These are phyloP conservation scores for Kluyveromyces sp. DNA, from an alignment of 1,139 yeast genomes.

Conservation along the genomic window DNA sequence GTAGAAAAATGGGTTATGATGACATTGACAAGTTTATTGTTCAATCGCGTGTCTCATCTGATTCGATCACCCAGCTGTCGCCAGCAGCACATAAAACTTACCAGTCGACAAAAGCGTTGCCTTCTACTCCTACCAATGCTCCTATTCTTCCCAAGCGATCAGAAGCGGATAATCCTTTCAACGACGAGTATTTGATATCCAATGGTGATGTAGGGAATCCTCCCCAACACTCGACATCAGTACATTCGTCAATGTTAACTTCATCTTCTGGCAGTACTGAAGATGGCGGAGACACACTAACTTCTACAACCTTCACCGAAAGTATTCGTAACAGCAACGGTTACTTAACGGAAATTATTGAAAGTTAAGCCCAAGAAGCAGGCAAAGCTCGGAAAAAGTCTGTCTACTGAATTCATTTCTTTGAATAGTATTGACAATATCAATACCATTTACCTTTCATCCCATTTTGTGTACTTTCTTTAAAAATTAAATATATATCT, in stretches of 20 bases:
- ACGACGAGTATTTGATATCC: constrained; percentile 17
- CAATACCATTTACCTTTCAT: too few species aligned
- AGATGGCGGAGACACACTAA: not conserved
- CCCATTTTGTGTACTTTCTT: too few species aligned
- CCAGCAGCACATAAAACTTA: not conserved
- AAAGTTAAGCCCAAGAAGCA: not conserved
- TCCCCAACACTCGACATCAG: not conserved
- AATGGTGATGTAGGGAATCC: not conserved
- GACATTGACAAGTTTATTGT: constrained; percentile 4
- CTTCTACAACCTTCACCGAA: not conserved
- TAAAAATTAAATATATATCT: too few species aligned
- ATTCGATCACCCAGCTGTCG: not conserved
- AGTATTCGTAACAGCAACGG: not conserved
- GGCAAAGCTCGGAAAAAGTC: too few species aligned
- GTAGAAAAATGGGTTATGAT: constrained; percentile 6
- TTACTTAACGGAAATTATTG: not conserved
- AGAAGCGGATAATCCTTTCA: constrained; percentile 18
- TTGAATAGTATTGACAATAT: too few species aligned
- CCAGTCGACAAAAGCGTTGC: not conserved
- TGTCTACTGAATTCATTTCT: too few species aligned
- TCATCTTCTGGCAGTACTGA: not conserved
- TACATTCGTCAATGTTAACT: not conserved
- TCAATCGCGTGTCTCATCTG: not conserved
- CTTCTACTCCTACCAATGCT: not conserved
- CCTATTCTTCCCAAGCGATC: constrained; percentile 2